These are phyloP conservation scores for Croton setiger DNA, from an alignment of 441 rosid species.

Conservation along the genomic window DNA sequence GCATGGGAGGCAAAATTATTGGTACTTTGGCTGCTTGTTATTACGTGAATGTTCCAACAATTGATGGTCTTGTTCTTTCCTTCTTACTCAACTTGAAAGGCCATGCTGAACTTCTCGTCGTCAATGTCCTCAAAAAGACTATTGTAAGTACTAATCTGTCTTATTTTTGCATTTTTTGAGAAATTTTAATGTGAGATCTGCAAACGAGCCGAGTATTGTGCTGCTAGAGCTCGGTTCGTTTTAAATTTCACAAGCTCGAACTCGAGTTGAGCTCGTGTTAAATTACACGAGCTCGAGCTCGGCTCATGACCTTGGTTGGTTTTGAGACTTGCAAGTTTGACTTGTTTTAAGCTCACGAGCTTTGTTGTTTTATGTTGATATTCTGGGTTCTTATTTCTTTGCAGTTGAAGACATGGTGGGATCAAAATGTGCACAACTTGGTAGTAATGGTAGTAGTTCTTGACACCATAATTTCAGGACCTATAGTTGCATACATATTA, in stretches of 20 bases:
- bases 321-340: too few relatives aligned
- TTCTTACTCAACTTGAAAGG: slow-evolving; percentile 69
- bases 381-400: not conserved
- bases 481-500: slow-evolving; percentile 41
- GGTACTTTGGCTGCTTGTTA: slow-evolving; percentile 58
- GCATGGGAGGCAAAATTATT: slow-evolving; percentile 45
- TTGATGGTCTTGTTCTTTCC: slow-evolving; percentile 50
- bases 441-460: slow-evolving; percentile 46
- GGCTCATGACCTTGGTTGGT: too few relatives aligned
- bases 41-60: slow-evolving; percentile 45
- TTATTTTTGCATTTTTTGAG: not conserved
- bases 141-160: slow-evolving; percentile 17
- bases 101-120: slow-evolving; percentile 56
- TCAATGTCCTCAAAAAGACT: slow-evolving; percentile 19
- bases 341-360: too few relatives aligned
- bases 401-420: slow-evolving; percentile 41
- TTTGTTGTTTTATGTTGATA: too few relatives aligned
- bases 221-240: too few relatives aligned
- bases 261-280: too few relatives aligned
- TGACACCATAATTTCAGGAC: slow-evolving; percentile 54
- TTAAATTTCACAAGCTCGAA: too few relatives aligned
- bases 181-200: too few relatives aligned
- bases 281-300: too few relatives aligned
- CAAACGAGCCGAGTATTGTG: too few relatives aligned
- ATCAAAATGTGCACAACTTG: slow-evolving; percentile 38